These are phyloP conservation scores for Kockovaella imperatae DNA, from an alignment of 768 basidiomycete genomes.

Conservation along the genomic window DNA sequence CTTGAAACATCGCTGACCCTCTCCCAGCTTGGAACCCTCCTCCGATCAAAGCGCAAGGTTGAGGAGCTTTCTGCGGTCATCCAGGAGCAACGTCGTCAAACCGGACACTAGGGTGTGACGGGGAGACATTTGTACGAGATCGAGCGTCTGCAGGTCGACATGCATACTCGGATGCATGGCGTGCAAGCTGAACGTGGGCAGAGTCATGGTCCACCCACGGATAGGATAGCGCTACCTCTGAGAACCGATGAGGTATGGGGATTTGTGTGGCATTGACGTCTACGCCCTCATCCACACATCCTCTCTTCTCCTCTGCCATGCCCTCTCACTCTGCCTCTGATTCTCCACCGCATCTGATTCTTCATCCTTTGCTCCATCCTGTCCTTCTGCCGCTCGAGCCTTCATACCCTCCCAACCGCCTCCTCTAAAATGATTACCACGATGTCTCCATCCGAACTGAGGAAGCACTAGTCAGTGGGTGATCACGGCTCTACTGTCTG, in stretches of 20 bases:
- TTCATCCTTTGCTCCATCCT: conserved; percentile 31
- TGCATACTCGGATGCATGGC: conserved; percentile 1
- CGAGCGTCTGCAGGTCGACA: neutral
- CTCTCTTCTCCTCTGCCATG: conserved; percentile 12
- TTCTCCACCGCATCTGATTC: conserved; percentile 17
- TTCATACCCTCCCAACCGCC: conserved; percentile 14
- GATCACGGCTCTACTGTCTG: no score
- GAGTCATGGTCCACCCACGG: no score
- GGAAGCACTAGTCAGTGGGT: neutral
- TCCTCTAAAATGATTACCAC: conserved; percentile 32
- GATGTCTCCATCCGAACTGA: conserved; percentile 40
- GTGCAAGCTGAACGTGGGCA: no score
- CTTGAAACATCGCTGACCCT: neutral
- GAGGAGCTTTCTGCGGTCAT: conserved; percentile 90
- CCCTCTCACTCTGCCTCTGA: conserved; percentile 6
- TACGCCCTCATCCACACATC: conserved; percentile 37
- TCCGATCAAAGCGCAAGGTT: conserved; percentile 97
- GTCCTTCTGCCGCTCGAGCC: conserved; percentile 23
- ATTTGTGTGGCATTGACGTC: neutral
- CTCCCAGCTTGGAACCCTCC: conserved; percentile 82
- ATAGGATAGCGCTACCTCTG: no score
- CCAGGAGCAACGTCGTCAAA: conserved; percentile 48
- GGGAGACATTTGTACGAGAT: neutral
- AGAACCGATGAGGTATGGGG: neutral
- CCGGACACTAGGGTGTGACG: conserved; percentile 39